Base-by-base conservation (phyloP, 2,329 filamentous ascomycete genomes). In the Venturia nashicola region DNA sequence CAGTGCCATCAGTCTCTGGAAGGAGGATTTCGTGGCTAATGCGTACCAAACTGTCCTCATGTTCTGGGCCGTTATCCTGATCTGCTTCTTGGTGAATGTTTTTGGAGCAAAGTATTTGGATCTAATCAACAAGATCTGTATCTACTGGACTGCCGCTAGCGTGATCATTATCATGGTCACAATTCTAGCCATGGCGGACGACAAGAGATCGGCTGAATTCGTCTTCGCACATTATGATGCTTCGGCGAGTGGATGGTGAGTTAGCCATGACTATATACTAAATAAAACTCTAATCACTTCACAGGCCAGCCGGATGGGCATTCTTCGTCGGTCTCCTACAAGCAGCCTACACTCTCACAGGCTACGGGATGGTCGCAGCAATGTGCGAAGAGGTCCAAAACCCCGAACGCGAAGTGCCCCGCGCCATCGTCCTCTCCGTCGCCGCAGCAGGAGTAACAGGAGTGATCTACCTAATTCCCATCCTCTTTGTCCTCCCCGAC, bases 261-360 rank as follows among this genome's bases (percentile, higher is more conserved):
- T 42, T 8, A 14, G 1, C 43, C 23, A 43, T 27, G 11, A 60
- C 2, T 36, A 18, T 43, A 9, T 14, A 14, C 40, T 18, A 39
- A 23, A 27, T 20, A 34, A 51, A 16, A 7, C 5, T 23, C 61
- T 65, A 43, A 63, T 42, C 51, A 51, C n/a, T 20, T 12, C 16
- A 12, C 46, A 80, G 78, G 83, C 84, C 86, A 5, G 74, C 77
- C 27, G 87, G 86, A 42, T 90, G 86, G 86, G 84, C 86, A 0
- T 89, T 88, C 73, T 89, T 89, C 69, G 85, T 89, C 42, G 86
- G 87, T 2, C 74, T 90, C 27, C 76, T 89, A 34, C 86, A 89
- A 75, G 84, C 85, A 32, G 76, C 80, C 5, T 86, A 86, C 69
- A 83, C 82, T 3, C 72, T 86, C 51, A 86, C 83, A 18, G 83